Evolutionary conservation across 441 rosid genomes (phyloP), one percentile per base, ranked within the genome.

Genomic region (Syzygium malaccense): DNA sequence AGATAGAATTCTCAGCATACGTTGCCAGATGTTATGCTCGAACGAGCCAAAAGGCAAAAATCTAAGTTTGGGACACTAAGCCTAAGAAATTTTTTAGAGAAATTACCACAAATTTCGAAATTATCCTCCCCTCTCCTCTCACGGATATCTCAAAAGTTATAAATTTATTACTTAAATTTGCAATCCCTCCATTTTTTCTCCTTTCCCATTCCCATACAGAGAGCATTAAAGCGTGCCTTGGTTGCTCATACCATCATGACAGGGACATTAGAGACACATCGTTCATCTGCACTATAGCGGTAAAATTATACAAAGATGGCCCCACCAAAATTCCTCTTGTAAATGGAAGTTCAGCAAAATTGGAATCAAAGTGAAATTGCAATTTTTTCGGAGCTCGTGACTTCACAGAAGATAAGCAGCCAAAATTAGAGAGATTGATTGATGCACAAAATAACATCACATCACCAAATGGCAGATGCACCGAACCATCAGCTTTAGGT

Each of bases 1-100:
- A 62, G 33, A 30, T 0, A 14, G 10, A 62, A 62, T 15, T 30
- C 68, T 62, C n/a, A 62, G 33, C 33, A 7, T 62, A 58, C 17
- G 30, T 58, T 58, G 4, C 33, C 33, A n/a, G 19, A n/a, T 0
- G 37, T 0, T 2, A n/a, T n/a, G 20, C 33, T 62, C 71, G 1
- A 66, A 4, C 45, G 14, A 66, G 25, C 45, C 23, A 32, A 2
- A 66, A 32, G 78, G 45, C 45, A 32, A 9, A 18, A 32, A 32
- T 66, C 7, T 18, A 17, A 25, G 32, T 9, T 57, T 25, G 60
- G 56, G 56, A 55, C 56, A 55, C 56, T 54, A 54, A 54, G 19
- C 19, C 18, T 7, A 55, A 55, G 56, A 58, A 26, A 58, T 12
- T 0, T 58, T 26, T 12, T 7, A 58, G 66, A 58, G 66, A 60